Percentiles rank a stretch among this genome's conserved stretches.
Conservation (phyloP, 352 stramenopile genomes). For the Globisporangium solare region DNA sequence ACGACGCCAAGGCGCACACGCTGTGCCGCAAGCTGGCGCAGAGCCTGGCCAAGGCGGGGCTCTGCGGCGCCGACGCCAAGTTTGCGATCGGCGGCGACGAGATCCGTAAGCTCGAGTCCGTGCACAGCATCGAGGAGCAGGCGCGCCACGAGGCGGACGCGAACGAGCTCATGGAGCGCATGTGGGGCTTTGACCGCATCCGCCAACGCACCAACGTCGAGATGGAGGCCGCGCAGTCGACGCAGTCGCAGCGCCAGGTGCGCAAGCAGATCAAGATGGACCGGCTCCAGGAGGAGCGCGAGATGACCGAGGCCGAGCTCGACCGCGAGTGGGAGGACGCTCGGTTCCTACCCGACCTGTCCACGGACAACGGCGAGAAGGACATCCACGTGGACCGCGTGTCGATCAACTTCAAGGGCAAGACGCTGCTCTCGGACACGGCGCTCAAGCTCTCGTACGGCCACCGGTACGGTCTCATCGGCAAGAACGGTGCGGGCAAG, state of each 20-base stretch:
- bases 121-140: slow-evolving; percentile 73
- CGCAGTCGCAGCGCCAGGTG: slow-evolving; percentile 74
- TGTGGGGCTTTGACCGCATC: slow-evolving; percentile 88
- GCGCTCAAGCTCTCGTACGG: slow-evolving; percentile 83
- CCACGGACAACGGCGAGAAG: slow-evolving; percentile 73
- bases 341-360: slow-evolving; percentile 69
- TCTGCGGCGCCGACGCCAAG: slow-evolving; percentile 17
- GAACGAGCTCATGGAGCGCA: slow-evolving; percentile 68
- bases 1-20: slow-evolving; percentile 31
- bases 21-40: slow-evolving; percentile 42
- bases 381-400: slow-evolving; percentile 88
- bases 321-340: slow-evolving; percentile 80
- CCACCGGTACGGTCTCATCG: slow-evolving; percentile 90
- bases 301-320: slow-evolving; percentile 50
- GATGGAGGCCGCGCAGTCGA: slow-evolving; percentile 69
- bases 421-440: slow-evolving; percentile 84
- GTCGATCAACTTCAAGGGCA: slow-evolving; percentile 88
- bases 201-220: slow-evolving; percentile 68
- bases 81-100: slow-evolving; percentile 14
- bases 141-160: slow-evolving; percentile 40
- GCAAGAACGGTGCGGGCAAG: slow-evolving; percentile 91
- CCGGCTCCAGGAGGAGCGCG: slow-evolving; percentile 50
- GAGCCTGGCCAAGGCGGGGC: slow-evolving; percentile 23
- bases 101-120: slow-evolving; percentile 54
- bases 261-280: slow-evolving; percentile 76